Percentiles rank a stretch among this genome's conserved stretches.
Evolutionary conservation across 768 basidiomycete species (phyloP).

Genomic region (Termitomyces sp.): DNA sequence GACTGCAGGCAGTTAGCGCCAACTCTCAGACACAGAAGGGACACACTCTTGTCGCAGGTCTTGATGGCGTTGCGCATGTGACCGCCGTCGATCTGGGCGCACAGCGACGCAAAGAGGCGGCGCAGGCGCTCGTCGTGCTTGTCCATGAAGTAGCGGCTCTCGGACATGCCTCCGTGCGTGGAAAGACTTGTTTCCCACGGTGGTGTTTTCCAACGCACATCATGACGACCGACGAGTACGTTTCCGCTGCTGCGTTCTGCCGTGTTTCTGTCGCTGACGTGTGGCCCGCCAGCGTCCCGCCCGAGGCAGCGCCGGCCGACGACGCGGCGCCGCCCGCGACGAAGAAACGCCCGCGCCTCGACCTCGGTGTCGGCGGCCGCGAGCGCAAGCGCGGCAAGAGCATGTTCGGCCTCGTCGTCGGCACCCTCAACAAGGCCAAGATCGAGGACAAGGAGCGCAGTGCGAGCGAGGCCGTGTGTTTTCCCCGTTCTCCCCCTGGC

Average conservation of each 20-base stretch:
- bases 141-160: no score
- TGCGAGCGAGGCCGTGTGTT: slow-evolving; percentile 74
- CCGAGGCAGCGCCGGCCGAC: neutral
- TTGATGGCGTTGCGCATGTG: slow-evolving; percentile 82
- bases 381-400: slow-evolving; percentile 82
- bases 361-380: slow-evolving; percentile 41
- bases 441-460: slow-evolving; percentile 80
- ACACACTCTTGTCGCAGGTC: slow-evolving; percentile 88
- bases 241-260: neutral
- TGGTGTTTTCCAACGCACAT: no score
- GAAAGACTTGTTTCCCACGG: no score
- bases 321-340: slow-evolving; percentile 24
- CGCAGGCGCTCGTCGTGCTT: slow-evolving; percentile 33
- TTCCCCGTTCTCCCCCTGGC: neutral
- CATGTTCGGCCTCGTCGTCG: slow-evolving; percentile 81
- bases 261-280: no score
- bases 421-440: slow-evolving; percentile 84
- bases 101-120: slow-evolving; percentile 71
- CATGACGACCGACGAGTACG: neutral
- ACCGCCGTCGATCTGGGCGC: slow-evolving; percentile 87
- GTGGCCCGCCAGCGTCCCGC: neutral
- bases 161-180: no score
- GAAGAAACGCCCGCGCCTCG: slow-evolving; percentile 71
- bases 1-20: slow-evolving; percentile 39
- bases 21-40: slow-evolving; percentile 2